phyloP scores from a whole-genome alignment of 1,139 yeast genomes.

The Citeromyces hawaiiensis region DNA sequence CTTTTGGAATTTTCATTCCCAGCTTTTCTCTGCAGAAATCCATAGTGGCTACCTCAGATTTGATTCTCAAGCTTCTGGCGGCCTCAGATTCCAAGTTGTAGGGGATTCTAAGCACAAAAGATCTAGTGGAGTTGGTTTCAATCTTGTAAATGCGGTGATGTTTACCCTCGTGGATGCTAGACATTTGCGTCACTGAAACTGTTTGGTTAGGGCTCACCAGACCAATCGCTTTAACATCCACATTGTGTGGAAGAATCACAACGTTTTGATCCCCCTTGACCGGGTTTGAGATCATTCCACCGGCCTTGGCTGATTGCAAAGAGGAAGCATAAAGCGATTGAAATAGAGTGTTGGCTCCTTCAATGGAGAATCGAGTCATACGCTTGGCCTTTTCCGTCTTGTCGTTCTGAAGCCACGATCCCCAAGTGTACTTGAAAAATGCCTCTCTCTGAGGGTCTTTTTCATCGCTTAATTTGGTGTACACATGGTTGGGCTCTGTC shows the following conservation, averaged over 20 bases:
- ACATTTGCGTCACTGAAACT: constrained; percentile 51
- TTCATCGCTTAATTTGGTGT: constrained; percentile 43
- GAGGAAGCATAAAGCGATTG: constrained; percentile 24
- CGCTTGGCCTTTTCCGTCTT: constrained; percentile 59
- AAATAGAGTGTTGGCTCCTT: constrained; percentile 48
- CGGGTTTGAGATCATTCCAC: constrained; percentile 14
- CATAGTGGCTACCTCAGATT: constrained; percentile 87
- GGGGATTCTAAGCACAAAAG: constrained; percentile 72
- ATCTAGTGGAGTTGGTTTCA: constrained; percentile 45
- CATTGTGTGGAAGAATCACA: constrained; percentile 31
- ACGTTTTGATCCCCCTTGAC: constrained; percentile 22
- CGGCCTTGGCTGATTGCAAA: constrained; percentile 13
- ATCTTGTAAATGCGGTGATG: constrained; percentile 79
- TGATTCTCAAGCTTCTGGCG: constrained; percentile 53
- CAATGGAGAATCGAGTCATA: constrained; percentile 71
- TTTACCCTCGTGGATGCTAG: constrained; percentile 86
- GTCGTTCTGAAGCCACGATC: constrained; percentile 83
- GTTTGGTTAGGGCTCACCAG: constrained; percentile 24
- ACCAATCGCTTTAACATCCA: constrained; percentile 27
- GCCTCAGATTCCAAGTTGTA: constrained; percentile 57
- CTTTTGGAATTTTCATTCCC: constrained; percentile 53
- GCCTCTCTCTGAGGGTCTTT: constrained; percentile 58
- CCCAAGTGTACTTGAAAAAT: constrained; percentile 88
- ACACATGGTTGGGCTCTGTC: constrained; percentile 11
- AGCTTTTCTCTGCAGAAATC: constrained; percentile 57